These are phyloP conservation scores for Gnomoniopsis sp. DNA, from an alignment of 2,329 filamentous ascomycete species.

Conservation along the genomic window DNA sequence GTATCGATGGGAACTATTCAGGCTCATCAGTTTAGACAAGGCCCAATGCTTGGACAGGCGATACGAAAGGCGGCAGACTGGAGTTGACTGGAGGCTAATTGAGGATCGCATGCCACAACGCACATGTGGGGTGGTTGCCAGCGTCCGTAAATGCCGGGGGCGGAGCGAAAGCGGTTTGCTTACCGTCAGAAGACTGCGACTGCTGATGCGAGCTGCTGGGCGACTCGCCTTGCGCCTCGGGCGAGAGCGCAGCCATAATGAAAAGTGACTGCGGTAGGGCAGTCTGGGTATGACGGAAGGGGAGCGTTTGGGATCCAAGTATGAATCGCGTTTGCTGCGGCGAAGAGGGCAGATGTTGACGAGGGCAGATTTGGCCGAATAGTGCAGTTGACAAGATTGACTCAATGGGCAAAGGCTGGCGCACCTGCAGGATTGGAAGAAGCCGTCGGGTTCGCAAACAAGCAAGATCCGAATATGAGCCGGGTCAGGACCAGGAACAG, in stretches of 20 bases:
- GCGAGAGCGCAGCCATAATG: conserved; percentile 16
- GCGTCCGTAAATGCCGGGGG: conserved; percentile 11
- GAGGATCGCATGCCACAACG: background rate
- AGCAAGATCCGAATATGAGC: background rate
- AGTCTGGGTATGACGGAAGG: background rate
- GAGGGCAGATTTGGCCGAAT: conserved; percentile 1
- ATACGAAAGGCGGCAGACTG: background rate
- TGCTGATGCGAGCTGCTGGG: conserved; percentile 2
- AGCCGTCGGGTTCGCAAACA: conserved; percentile 5
- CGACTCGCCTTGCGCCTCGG: conserved; percentile 15
- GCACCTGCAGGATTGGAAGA: conserved; percentile 1
- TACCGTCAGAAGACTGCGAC: conserved; percentile 5
- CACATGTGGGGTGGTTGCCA: conserved; percentile 7
- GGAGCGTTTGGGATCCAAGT: background rate
- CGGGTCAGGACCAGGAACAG: background rate
- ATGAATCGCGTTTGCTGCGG: background rate
- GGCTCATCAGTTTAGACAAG: conserved; percentile 1
- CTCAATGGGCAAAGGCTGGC: conserved; percentile 6
- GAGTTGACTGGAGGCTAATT: background rate
- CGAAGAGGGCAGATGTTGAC: conserved; percentile 6
- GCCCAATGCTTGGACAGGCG: background rate
- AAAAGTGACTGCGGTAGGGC: background rate
- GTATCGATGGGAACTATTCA: background rate
- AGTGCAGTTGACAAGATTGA: conserved; percentile 15
- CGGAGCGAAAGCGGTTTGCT: conserved; percentile 13